Conservation (phyloP, 106 monocot genomes). For the Platanthera zijinensis region DNA sequence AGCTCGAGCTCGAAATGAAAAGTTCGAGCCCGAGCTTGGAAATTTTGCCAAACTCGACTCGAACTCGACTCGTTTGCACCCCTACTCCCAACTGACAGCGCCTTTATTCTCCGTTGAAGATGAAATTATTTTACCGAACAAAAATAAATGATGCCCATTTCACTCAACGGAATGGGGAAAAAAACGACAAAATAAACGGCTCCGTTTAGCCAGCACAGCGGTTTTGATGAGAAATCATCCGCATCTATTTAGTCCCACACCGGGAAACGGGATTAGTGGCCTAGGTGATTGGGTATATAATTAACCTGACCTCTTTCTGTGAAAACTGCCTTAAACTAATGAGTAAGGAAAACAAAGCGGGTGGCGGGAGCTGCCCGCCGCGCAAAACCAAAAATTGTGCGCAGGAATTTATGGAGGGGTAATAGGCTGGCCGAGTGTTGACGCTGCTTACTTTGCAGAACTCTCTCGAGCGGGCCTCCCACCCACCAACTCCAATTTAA, state of each 20-base stretch:
- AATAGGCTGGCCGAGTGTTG: slow-evolving; percentile 77
- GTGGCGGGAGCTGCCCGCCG: slow-evolving; percentile 83
- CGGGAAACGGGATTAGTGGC: neutral
- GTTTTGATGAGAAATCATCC: neutral
- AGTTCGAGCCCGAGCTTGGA: too few species aligned
- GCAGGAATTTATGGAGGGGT: slow-evolving; percentile 84
- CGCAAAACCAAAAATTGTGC: slow-evolving; percentile 31
- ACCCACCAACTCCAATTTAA: slow-evolving; percentile 2
- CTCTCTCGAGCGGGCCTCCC: slow-evolving; percentile 91
- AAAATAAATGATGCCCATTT: too few species aligned
- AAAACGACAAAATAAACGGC: too few species aligned
- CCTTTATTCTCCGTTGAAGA: too few species aligned
- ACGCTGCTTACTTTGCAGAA: slow-evolving; percentile 98
- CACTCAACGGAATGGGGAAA: too few species aligned
- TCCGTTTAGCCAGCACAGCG: too few species aligned
- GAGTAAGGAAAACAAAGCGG: slow-evolving; percentile 99
- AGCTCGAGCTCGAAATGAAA: too few species aligned
- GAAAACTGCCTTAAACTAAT: slow-evolving; percentile 84
- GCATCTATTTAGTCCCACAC: slow-evolving; percentile 21
- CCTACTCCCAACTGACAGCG: too few species aligned
- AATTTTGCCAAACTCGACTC: too few species aligned
- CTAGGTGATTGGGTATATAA: neutral
- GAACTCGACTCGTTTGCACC: too few species aligned
- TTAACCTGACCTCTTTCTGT: fast-evolving
- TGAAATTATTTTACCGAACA: too few species aligned